Evolutionary conservation across 1,139 yeast genomes (phyloP).

Genomic region (Nakaseomyces sp.): DNA sequence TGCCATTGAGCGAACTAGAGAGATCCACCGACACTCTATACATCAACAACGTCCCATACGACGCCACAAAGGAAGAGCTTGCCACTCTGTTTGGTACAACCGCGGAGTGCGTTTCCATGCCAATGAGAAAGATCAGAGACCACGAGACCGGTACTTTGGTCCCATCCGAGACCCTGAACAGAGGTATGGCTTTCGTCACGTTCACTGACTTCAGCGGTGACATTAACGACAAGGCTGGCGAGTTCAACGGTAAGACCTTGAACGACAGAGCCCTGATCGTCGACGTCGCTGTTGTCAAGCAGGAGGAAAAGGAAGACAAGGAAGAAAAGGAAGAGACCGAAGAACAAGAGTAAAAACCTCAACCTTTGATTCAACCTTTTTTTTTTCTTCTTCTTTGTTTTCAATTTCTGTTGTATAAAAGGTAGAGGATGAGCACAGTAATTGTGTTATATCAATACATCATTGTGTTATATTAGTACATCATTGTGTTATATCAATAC

Average conservation of each 20-base stretch:
- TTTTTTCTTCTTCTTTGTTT: not conserved
- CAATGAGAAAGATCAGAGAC: conserved; percentile 31
- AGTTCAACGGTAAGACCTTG: conserved; percentile 27
- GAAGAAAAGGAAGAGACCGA: conserved; percentile 13
- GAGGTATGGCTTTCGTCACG: conserved; percentile 32
- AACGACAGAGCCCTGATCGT: conserved; percentile 28
- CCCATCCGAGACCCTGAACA: conserved; percentile 26
- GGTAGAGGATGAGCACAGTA: too few relatives aligned
- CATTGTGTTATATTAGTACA: too few relatives aligned
- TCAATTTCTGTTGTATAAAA: not conserved
- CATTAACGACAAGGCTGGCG: conserved; percentile 24
- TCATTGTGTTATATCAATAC: too few relatives aligned
- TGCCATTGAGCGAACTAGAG: conserved; percentile 30
- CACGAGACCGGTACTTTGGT: conserved; percentile 22
- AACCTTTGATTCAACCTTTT: not conserved
- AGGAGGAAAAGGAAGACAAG: conserved; percentile 17
- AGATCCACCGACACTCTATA: conserved; percentile 30
- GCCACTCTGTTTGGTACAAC: conserved; percentile 28
- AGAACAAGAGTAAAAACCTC: conserved; percentile 6
- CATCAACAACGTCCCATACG: conserved; percentile 30
- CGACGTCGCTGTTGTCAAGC: conserved; percentile 31
- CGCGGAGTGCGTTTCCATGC: conserved; percentile 26
- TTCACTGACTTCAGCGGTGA: conserved; percentile 19
- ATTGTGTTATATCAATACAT: too few relatives aligned
- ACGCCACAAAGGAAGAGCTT: conserved; percentile 28